Percentiles rank a stretch among this genome's conserved stretches.
These are phyloP conservation scores for Cladophialophora chaetospira DNA, from an alignment of 2,329 filamentous ascomycete genomes.

Conservation along the genomic window DNA sequence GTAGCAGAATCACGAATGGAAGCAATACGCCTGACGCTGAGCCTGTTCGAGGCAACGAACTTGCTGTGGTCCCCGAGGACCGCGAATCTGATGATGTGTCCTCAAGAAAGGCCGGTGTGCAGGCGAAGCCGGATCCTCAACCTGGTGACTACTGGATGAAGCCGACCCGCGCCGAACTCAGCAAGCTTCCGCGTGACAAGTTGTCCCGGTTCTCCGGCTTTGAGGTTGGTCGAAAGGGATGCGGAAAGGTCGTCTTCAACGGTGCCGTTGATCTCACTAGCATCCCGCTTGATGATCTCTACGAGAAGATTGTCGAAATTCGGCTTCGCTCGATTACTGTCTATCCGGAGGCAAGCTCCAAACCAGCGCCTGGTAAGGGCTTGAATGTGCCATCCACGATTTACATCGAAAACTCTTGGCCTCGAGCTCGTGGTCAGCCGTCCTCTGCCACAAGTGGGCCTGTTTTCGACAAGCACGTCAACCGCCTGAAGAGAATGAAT, in stretches of 20 bases:
- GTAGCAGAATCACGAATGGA: conserved; percentile 50
- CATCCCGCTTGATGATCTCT: conserved; percentile 78
- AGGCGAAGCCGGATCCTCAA: conserved; percentile 49
- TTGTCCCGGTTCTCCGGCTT: conserved; percentile 74
- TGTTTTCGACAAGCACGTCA: conserved; percentile 77
- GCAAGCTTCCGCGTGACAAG: conserved; percentile 76
- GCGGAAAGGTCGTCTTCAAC: conserved; percentile 81
- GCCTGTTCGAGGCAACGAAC: conserved; percentile 71
- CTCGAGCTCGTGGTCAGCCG: conserved; percentile 66
- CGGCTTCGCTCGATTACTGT: conserved; percentile 81
- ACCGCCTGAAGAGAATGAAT: conserved; percentile 73
- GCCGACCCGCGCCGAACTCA: conserved; percentile 73
- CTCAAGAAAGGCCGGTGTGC: conserved; percentile 31
- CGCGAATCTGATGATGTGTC: conserved; percentile 50
- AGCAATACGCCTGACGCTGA: conserved; percentile 48
- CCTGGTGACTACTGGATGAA: conserved; percentile 85
- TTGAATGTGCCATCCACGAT: conserved; percentile 90
- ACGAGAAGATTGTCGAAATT: conserved; percentile 73
- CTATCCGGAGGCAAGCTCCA: conserved; percentile 73
- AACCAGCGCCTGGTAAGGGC: conserved; percentile 81
- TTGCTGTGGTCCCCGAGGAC: conserved; percentile 74
- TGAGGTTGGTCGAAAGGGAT: conserved; percentile 77
- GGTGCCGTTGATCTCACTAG: conserved; percentile 78
- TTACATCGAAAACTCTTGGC: conserved; percentile 90
- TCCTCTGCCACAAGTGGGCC: conserved; percentile 62